These are phyloP conservation scores for Hypholoma sublateritium DNA, from an alignment of 768 basidiomycete species.

Conservation along the genomic window DNA sequence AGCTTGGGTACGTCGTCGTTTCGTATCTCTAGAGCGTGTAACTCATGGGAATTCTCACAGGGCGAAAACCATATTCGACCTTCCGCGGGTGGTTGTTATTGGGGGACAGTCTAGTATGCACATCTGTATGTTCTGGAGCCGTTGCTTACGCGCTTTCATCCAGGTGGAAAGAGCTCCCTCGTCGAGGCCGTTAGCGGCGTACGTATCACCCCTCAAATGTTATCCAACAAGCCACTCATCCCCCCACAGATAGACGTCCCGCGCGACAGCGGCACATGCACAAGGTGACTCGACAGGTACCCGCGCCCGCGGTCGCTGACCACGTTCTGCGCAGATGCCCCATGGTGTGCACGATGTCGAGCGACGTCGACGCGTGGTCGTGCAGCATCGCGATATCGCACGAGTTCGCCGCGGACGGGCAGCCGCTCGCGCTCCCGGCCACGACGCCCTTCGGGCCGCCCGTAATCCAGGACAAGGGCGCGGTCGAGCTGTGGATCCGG, in stretches of 20 bases:
- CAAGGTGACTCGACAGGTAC: conserved; percentile 34
- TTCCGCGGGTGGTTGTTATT: conserved; percentile 56
- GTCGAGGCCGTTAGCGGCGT: conserved; percentile 61
- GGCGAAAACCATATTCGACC: conserved; percentile 27
- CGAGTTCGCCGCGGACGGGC: conserved; percentile 22
- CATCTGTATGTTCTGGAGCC: neutral
- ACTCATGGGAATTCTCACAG: neutral
- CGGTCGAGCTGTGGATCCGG: conserved; percentile 54
- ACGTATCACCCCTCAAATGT: conserved; percentile 12
- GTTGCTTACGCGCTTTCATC: neutral
- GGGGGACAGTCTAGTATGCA: conserved; percentile 52
- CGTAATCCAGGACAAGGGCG: conserved; percentile 34
- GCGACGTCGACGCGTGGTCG: conserved; percentile 37
- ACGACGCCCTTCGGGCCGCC: conserved; percentile 38
- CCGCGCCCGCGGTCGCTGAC: neutral
- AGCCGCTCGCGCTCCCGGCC: conserved; percentile 7
- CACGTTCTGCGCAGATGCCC: conserved; percentile 39
- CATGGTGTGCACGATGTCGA: conserved; percentile 52
- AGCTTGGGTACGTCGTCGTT: neutral
- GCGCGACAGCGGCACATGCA: conserved; percentile 61
- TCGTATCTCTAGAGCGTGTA: neutral
- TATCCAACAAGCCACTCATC: neutral
- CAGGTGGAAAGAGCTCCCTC: conserved; percentile 61
- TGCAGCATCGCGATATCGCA: conserved; percentile 41
- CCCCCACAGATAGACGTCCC: conserved; percentile 54